Base-by-base conservation (phyloP, 1,284 basidiomycete genomes). In the Grifola frondosa region DNA sequence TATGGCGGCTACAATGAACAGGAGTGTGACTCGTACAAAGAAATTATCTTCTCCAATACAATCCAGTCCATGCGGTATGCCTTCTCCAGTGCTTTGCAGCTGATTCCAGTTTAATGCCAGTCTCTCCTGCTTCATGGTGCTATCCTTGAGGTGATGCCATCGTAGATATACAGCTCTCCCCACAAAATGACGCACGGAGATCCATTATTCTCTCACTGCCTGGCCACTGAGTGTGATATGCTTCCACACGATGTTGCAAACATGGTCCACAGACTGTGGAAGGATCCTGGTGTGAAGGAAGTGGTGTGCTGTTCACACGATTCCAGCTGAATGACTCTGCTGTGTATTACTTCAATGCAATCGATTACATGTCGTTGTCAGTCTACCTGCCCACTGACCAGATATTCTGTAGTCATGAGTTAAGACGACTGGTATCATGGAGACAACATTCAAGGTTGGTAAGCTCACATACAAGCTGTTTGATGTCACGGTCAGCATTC, bases 251-350 rank as follows among this genome's bases (percentile, higher is more conserved):
- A 87, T 44, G 78, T 97, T n/a, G 77, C 78, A 0, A 90, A 96
- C 47, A 86, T 93, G 28, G 75, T 97, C 38, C 78, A 80, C 12
- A 79, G 79, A 1, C 77, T 98, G 30, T 98, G 95, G 95, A 71
- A 73, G 9, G 95, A 97, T 60, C 68, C 75, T 4, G 90, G 88
- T 32, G 87, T 97, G 31, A 81, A 80, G 57, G 82, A 89, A 50
- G 91, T 91, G 32, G 94, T 94, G 34, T 73, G 78, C 30, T 78
- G 92, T 39, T 83, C 86, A 30, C 80, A 92, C 42, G 94, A 97
- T 92, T 95, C 74, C 94, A 98, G 68, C 77, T 98, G 47, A 97
- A 97, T 69, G 94, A 97, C 67, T 90, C 85, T 11, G 94, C 94
- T 1, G 80, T 90, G 32, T 97, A 96, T 75, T 97, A 94, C 73